Evolutionary conservation across 495 filamentous ascomycete species (phyloP).

Genomic region (Lasiosphaeria miniovina): DNA sequence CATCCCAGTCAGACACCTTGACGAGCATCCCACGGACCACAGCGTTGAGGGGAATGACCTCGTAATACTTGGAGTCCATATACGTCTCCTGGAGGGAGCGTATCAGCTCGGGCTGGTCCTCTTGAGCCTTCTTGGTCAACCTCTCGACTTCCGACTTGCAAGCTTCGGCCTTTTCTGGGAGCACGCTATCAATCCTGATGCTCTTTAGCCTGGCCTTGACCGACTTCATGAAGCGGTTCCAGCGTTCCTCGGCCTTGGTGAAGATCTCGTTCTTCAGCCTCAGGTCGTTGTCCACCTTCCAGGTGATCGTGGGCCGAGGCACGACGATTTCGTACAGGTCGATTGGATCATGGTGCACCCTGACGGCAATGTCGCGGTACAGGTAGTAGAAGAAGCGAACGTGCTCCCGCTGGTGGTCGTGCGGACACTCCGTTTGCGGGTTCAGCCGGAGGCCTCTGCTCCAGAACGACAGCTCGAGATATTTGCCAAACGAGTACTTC

Average conservation of each 20-base stretch:
- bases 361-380: slow-evolving; percentile 65
- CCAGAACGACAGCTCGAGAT: slow-evolving; percentile 95
- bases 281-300: slow-evolving; percentile 94
- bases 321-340: slow-evolving; percentile 95
- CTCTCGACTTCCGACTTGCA: slow-evolving; percentile 78
- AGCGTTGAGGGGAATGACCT: slow-evolving; percentile 87
- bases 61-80: slow-evolving; percentile 89
- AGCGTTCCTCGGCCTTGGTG: slow-evolving; percentile 68
- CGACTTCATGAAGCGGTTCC: slow-evolving; percentile 81
- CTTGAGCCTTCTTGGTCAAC: slow-evolving; percentile 69
- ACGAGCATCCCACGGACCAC: slow-evolving; percentile 86
- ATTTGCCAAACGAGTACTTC: slow-evolving; percentile 99
- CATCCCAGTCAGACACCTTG: slow-evolving; percentile 92
- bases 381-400: slow-evolving; percentile 88
- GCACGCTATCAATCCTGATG: slow-evolving; percentile 85
- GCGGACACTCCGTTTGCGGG: slow-evolving; percentile 74
- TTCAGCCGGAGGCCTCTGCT: slow-evolving; percentile 76
- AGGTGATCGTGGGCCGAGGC: slow-evolving; percentile 82
- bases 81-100: slow-evolving; percentile 84
- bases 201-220: slow-evolving; percentile 78
- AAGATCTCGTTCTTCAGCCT: slow-evolving; percentile 90
- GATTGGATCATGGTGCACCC: slow-evolving; percentile 88
- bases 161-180: slow-evolving; percentile 76
- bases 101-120: slow-evolving; percentile 71
- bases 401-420: slow-evolving; percentile 90